Conservation (phyloP, 2,329 filamentous ascomycete species). For the Pseudogymnoascus sp. region DNA sequence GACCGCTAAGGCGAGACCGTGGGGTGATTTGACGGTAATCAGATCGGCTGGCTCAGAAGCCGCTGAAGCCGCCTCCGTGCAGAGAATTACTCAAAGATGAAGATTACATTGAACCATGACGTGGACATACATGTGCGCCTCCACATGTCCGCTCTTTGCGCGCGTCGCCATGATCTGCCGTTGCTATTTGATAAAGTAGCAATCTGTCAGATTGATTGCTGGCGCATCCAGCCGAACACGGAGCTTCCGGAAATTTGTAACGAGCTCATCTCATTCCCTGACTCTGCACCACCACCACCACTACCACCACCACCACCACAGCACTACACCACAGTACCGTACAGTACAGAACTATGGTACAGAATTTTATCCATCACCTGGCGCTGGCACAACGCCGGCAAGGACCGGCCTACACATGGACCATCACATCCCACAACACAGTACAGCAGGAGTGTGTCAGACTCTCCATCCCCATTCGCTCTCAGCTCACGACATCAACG, state of each 20-base stretch:
- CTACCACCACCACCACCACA: not conserved
- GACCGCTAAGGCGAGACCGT: not conserved
- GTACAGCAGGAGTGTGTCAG: not conserved
- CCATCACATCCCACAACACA: conserved; percentile 3
- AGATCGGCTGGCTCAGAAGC: conserved; percentile 1
- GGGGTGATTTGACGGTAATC: not conserved
- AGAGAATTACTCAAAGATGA: not conserved
- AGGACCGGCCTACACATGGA: conserved; percentile 1
- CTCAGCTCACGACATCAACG: not conserved
- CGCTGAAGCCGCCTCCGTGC: not conserved
- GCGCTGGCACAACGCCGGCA: not conserved
- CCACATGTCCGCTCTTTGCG: not conserved
- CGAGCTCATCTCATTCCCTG: not conserved
- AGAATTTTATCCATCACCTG: not conserved
- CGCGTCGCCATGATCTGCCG: not conserved
- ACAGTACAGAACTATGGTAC: not conserved
- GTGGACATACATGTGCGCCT: not conserved
- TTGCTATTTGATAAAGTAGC: not conserved
- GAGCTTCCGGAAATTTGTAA: not conserved
- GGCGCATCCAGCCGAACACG: conserved; percentile 3
- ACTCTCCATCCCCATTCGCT: not conserved
- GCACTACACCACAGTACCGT: not conserved
- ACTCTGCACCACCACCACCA: not conserved
- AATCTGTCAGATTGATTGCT: conserved; percentile 1
- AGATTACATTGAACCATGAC: not conserved